A percentile compares a stretch with the other conserved stretches of the same genome.
Evolutionary conservation across 495 filamentous ascomycete genomes (phyloP).

Genomic region (Parachaetomium inaequale): DNA sequence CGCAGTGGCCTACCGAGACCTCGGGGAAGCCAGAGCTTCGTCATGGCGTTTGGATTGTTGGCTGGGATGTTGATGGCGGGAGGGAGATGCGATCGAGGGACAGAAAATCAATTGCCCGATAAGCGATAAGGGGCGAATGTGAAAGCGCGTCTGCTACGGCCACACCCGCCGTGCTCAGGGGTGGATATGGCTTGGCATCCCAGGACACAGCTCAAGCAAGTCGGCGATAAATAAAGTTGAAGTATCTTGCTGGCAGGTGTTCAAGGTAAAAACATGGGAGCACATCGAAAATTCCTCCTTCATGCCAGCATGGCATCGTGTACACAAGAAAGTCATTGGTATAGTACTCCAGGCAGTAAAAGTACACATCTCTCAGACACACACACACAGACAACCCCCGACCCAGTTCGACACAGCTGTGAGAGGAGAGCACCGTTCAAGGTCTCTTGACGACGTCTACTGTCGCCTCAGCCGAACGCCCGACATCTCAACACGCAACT

Average conservation of each 20-base stretch:
- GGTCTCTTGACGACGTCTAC: not conserved
- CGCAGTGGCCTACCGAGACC: slow-evolving; percentile 31
- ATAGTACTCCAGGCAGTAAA: slow-evolving; percentile 3
- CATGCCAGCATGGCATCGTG: not conserved
- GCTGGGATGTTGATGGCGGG: not conserved
- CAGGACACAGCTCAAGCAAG: not conserved
- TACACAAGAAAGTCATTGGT: slow-evolving; percentile 12
- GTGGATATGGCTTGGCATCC: slow-evolving; percentile 1
- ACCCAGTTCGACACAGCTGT: not conserved
- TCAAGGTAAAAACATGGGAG: not conserved
- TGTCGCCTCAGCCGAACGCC: not conserved
- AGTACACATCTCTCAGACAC: slow-evolving; percentile 2
- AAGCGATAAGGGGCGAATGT: not conserved
- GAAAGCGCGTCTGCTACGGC: too few species aligned
- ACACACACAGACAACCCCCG: not conserved
- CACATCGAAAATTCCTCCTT: not conserved
- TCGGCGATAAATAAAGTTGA: too few species aligned
- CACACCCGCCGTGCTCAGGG: too few species aligned
- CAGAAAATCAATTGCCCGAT: slow-evolving; percentile 7
- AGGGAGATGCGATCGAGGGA: not conserved
- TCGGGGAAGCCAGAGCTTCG: slow-evolving; percentile 34
- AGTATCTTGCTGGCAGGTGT: not conserved
- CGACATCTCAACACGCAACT: not conserved
- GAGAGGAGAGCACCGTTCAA: not conserved
- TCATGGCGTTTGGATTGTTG: slow-evolving; percentile 26